Conservation (phyloP, 371 early-diverging fungal genomes). For the Dinochytrium kinnereticum region DNA sequence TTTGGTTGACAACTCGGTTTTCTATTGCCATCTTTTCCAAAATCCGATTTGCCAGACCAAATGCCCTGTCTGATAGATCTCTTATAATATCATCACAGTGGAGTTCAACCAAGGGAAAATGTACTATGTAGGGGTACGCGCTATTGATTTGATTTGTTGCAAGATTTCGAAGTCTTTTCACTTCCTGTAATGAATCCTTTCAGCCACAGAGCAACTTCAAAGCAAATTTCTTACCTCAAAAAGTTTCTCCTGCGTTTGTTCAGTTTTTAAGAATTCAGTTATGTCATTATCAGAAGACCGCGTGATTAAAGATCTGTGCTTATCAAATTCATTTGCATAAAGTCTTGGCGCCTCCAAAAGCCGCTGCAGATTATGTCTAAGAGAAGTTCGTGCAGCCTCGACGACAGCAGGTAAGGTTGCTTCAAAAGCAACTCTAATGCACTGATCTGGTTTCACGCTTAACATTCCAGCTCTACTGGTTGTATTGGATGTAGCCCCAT, state of each 20-base stretch:
- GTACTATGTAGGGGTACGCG: slow-evolving; percentile 55
- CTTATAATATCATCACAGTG: slow-evolving; percentile 55
- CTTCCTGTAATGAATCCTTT: slow-evolving; percentile 37
- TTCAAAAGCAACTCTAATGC: slow-evolving; percentile 53
- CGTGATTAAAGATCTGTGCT: slow-evolving; percentile 44
- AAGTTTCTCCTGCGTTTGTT: slow-evolving; percentile 45
- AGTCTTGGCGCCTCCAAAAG: slow-evolving; percentile 42
- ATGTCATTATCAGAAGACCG: slow-evolving; percentile 44
- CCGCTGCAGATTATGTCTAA: slow-evolving; percentile 30
- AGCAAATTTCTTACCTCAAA: slow-evolving; percentile 42
- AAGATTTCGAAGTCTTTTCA: slow-evolving; percentile 42
- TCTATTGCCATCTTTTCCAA: slow-evolving; percentile 51
- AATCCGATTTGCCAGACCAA: slow-evolving; percentile 44
- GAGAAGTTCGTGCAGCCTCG: slow-evolving; percentile 30
- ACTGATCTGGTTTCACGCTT: slow-evolving; percentile 51
- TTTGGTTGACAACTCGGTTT: slow-evolving; percentile 35
- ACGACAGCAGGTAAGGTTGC: slow-evolving; percentile 49
- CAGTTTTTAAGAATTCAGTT: slow-evolving; percentile 46
- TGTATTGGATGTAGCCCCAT: slow-evolving; percentile 38
- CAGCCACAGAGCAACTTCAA: neutral
- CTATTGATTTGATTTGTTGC: slow-evolving; percentile 46
- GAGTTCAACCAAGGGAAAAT: slow-evolving; percentile 56
- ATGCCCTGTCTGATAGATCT: slow-evolving; percentile 51
- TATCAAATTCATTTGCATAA: slow-evolving; percentile 50
- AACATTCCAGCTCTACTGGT: slow-evolving; percentile 25